Conservation (phyloP, 306 rosid genomes). For the Spatholobus suberectus region DNA sequence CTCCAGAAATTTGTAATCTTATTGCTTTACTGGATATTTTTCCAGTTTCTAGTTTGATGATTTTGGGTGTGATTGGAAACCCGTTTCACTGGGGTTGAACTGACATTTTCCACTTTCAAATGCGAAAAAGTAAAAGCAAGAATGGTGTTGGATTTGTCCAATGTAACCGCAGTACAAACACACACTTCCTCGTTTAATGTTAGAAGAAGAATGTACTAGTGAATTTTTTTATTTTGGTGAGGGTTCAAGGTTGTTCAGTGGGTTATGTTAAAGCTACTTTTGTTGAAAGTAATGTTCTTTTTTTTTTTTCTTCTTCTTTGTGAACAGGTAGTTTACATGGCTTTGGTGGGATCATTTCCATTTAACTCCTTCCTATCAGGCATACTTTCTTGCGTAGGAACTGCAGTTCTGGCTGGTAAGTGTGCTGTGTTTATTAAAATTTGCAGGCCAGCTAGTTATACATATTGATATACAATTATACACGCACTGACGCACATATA, state of each 20-base stretch:
- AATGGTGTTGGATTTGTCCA: too few species aligned
- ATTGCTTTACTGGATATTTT: constrained; percentile 6
- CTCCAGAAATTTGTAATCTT: neutral
- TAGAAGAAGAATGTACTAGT: neutral
- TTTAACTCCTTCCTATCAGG: constrained; percentile 92
- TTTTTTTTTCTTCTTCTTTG: neutral
- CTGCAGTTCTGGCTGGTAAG: constrained; percentile 97
- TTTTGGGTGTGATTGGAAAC: too few species aligned
- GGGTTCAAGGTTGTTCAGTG: neutral
- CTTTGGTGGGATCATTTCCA: constrained; percentile 89
- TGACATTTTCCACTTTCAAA: too few species aligned
- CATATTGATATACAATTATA: neutral
- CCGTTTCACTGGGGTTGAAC: too few species aligned
- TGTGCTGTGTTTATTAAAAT: neutral
- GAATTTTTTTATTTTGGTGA: neutral
- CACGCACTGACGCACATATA: too few species aligned
- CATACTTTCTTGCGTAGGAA: constrained; percentile 84
- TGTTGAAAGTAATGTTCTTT: neutral
- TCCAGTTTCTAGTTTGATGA: neutral
- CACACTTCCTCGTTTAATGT: neutral
- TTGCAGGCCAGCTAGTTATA: neutral
- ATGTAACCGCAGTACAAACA: too few species aligned
- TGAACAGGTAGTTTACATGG: constrained; percentile 83
- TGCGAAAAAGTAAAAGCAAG: too few species aligned
- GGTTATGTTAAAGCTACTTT: neutral